phyloP scores from a whole-genome alignment of 2,329 filamentous ascomycete genomes.

The Stagonosporopsis chrysanthemi region DNA sequence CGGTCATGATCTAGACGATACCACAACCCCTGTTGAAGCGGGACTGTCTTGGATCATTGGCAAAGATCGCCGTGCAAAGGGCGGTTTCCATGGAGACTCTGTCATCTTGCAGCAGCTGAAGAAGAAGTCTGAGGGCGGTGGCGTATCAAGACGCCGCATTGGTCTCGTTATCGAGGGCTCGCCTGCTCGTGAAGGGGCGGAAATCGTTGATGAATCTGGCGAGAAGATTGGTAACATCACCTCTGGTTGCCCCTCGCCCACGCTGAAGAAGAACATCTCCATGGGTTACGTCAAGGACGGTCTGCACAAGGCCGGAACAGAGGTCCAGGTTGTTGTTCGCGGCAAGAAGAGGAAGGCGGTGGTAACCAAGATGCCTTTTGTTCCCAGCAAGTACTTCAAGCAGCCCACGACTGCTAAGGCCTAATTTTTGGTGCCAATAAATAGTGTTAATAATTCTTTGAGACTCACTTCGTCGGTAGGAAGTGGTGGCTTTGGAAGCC shows the following conservation, averaged over 20 bases:
- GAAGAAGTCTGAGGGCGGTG: constrained; percentile 74
- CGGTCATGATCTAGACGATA: constrained; percentile 93
- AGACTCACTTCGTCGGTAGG: neutral
- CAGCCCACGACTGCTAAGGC: constrained; percentile 36
- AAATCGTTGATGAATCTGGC: constrained; percentile 72
- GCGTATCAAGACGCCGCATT: constrained; percentile 75
- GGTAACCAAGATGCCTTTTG: constrained; percentile 89
- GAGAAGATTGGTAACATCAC: constrained; percentile 81
- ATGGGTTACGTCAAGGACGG: constrained; percentile 92
- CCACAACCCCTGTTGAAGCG: constrained; percentile 72
- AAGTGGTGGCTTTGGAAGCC: neutral
- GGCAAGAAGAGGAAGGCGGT: constrained; percentile 77
- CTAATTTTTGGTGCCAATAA: constrained; percentile 9
- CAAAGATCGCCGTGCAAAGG: constrained; percentile 72
- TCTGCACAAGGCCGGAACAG: constrained; percentile 82
- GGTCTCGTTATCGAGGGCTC: constrained; percentile 85
- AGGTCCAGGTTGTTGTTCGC: constrained; percentile 78
- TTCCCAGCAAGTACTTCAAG: constrained; percentile 76
- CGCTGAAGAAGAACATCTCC: constrained; percentile 86
- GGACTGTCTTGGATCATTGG: constrained; percentile 82
- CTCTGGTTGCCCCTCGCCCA: constrained; percentile 88
- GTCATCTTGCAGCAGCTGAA: constrained; percentile 79
- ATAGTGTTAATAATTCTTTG: neutral
- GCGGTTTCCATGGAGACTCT: constrained; percentile 86
- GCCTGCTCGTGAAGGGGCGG: constrained; percentile 86